phyloP scores from a whole-genome alignment of 345 rosid genomes.

The Eucalyptus marginata region DNA sequence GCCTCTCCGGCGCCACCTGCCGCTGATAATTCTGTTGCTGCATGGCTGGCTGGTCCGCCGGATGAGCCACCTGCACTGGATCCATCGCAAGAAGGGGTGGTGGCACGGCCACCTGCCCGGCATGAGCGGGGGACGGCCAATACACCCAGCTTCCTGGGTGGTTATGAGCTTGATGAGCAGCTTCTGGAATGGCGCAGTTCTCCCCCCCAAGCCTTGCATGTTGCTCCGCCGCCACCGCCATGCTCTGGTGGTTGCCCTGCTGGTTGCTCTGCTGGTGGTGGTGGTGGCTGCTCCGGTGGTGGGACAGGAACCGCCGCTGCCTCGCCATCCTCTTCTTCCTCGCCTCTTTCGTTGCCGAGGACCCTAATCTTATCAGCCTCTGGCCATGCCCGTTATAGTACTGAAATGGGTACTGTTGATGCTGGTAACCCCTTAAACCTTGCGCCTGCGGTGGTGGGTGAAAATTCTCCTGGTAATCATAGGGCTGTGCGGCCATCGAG shows the following conservation, averaged over 20 bases:
- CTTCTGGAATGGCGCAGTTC: constrained; percentile 2
- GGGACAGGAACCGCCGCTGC: constrained; percentile 64
- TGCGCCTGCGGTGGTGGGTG: constrained; percentile 6
- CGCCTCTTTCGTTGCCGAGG: constrained; percentile 89
- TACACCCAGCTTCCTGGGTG: constrained; percentile 51
- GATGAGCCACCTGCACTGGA: background rate
- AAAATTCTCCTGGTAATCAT: constrained; percentile 12
- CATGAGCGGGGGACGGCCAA: constrained; percentile 28
- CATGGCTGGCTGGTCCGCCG: constrained; percentile 23
- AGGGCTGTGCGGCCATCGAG: constrained; percentile 11
- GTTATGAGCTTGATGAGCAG: background rate
- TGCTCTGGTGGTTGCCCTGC: constrained; percentile 1
- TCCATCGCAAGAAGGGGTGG: background rate
- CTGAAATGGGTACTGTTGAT: constrained; percentile 33
- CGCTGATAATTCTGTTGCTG: constrained; percentile 31
- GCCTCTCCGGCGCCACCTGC: constrained; percentile 46
- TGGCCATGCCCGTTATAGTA: constrained; percentile 32
- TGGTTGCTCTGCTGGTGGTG: constrained; percentile 25
- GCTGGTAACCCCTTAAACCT: constrained; percentile 31
- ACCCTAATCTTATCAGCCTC: constrained; percentile 38
- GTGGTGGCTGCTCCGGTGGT: constrained; percentile 11
- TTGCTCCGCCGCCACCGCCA: constrained; percentile 4
- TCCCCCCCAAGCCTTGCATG: constrained; percentile 27
- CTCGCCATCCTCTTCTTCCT: constrained; percentile 98
- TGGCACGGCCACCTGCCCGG: constrained; percentile 8